Base-by-base conservation (phyloP, 805 yeast species). In the Gaillardinia entomophila region DNA sequence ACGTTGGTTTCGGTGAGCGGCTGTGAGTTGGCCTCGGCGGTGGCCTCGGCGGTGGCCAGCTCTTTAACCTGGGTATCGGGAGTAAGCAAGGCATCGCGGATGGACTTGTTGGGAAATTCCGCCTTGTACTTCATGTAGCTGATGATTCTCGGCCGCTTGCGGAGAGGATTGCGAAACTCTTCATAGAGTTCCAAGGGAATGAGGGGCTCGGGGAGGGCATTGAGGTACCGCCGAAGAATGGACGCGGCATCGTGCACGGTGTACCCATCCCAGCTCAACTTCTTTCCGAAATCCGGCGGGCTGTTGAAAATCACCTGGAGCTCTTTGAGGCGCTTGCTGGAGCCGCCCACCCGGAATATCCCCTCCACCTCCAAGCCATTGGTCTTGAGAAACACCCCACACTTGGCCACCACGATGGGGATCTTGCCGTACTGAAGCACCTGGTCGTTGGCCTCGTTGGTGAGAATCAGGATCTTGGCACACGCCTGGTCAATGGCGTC, bases 171-270 rank as follows among this genome's bases (percentile, higher is more conserved):
- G 47, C 97, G 71, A 51, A 90, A 92, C 17, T 66, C 66, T 43
- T 83, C 86, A 55, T 90, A 92, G 38, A 77, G 60, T 3, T 71
- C 71, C 23, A 86, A 63, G 1, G 97, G 96, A 14, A 92, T 79
- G 35, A 92, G 68, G 0, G 97, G 97, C 49, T 92, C 97, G 1
- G 96, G 94, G 35, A 92, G 70, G 28, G 87, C 79, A 50, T 88
- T 87, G 40, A 92, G 68, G 54, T 75, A 92, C 35, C 98, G 68
- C 53, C 97, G 73, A 36, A 92, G 72, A 15, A 92, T 68, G 13
- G 92, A 84, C 2, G 97, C 95, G 1, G 96, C 97, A 57, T 92
- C 99, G 60, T 92, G 98, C 10, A 90, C 97, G 1, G 88, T 86
- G 60, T 77, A 92, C 0, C 95, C 90, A 30, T 85, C 88, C 98